phyloP scores from a whole-genome alignment of 2,329 filamentous ascomycete species.

The Aspergillus bombycis region DNA sequence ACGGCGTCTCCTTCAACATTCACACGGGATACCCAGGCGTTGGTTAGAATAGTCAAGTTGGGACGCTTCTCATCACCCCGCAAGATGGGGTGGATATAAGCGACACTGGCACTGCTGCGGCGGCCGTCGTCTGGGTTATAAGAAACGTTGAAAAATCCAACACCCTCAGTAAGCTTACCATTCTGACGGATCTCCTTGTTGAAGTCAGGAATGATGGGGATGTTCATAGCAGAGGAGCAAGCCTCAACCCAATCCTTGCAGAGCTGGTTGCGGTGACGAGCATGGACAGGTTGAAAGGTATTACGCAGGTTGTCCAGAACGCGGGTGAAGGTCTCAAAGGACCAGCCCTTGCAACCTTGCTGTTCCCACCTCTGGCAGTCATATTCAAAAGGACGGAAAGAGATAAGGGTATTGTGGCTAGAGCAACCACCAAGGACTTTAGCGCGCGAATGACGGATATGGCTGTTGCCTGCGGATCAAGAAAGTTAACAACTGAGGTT shows the following conservation, averaged over 20 bases:
- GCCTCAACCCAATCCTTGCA: slow-evolving; percentile 88
- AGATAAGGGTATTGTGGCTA: slow-evolving; percentile 91
- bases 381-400: slow-evolving; percentile 87
- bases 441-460: slow-evolving; percentile 88
- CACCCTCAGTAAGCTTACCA: slow-evolving; percentile 72
- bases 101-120: slow-evolving; percentile 83
- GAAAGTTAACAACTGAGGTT: not conserved
- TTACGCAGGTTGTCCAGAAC: slow-evolving; percentile 83
- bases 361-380: slow-evolving; percentile 84
- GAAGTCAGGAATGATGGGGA: slow-evolving; percentile 83
- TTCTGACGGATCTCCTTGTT: slow-evolving; percentile 78
- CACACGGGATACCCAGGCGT: slow-evolving; percentile 83
- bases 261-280: slow-evolving; percentile 83
- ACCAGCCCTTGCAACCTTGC: slow-evolving; percentile 82
- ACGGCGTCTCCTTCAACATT: slow-evolving; percentile 72
- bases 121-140: slow-evolving; percentile 89
- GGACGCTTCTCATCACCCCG: slow-evolving; percentile 78
- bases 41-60: slow-evolving; percentile 83
- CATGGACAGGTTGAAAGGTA: slow-evolving; percentile 86
- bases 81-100: slow-evolving; percentile 90
- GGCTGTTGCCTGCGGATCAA: slow-evolving; percentile 69
- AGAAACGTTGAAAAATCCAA: slow-evolving; percentile 87
- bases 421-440: slow-evolving; percentile 93
- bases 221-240: slow-evolving; percentile 75
- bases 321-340: slow-evolving; percentile 80